A percentile compares a stretch with the other conserved stretches of the same genome.
phyloP scores from a whole-genome alignment of 2,329 filamentous ascomycete genomes.

The Cladosporium sp. region DNA sequence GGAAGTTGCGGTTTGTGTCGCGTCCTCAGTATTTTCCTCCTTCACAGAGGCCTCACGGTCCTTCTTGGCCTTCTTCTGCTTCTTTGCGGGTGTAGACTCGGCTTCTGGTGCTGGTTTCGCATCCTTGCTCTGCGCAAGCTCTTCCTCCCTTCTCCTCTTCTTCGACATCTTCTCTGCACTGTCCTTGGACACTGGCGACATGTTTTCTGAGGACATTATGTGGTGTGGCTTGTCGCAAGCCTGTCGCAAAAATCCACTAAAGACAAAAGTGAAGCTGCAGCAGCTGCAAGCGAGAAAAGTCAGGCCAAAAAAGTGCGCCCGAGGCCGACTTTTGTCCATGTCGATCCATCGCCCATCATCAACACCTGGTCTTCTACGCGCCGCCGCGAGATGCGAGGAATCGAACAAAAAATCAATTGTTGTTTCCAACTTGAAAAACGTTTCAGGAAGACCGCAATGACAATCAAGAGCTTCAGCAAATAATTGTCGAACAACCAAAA shows the following conservation, averaged over 20 bases:
- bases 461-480: no score
- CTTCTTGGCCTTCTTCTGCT: constrained; percentile 34
- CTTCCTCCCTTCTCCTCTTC: constrained; percentile 19
- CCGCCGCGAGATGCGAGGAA: no score
- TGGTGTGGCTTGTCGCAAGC: constrained; percentile 5
- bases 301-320: constrained; percentile 10
- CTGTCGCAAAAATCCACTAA: constrained; percentile 12
- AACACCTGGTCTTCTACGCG: no score
- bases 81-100: constrained; percentile 25
- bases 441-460: background rate
- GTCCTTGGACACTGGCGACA: constrained; percentile 4
- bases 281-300: background rate
- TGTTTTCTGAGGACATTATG: constrained; percentile 12
- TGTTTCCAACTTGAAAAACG: no score
- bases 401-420: no score
- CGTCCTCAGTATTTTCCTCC: constrained; percentile 14
- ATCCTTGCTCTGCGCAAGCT: constrained; percentile 1
- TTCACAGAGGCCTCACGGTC: constrained; percentile 14
- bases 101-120: background rate
- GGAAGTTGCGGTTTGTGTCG: background rate
- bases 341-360: no score
- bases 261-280: constrained; percentile 10
- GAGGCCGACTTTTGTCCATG: constrained; percentile 15
- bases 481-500: no score
- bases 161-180: constrained; percentile 20